Base-by-base conservation (phyloP, 768 basidiomycete species). In the Candolleomyces eurysporus region DNA sequence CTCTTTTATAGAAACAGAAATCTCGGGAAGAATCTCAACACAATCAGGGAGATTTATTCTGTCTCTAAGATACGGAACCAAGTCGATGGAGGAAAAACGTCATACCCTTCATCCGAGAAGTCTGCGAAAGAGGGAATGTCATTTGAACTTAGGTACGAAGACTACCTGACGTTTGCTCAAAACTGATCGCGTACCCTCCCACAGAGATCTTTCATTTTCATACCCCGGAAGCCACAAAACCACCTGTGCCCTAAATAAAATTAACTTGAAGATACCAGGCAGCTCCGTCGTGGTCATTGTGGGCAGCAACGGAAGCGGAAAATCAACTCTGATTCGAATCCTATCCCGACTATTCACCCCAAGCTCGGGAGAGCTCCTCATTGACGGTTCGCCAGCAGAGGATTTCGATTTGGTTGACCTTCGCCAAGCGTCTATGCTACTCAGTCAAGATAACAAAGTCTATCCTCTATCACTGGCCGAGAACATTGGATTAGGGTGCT, bases 301-400 rank as follows among this genome's bases (percentile, higher is more conserved):
- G 7, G 84, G 85, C 30, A 71, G 72, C 3, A 87, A 86, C 63
- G 84, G 85, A 6, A 79, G 79, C 55, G 84, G 84, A 1, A 85
- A 85, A 63, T 80, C 81, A 2, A 83, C 83, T 0, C 63, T 85
- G 19, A 71, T 86, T 17, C 82, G 82, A 52, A 71, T 86, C 14
- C 68, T 87, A 4, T 73, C 82, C 0, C 72, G 83, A 0, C 66
- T 85, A 3, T 84, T 82, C 65, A 79, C 83, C 56, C 76, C 79
- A 0, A 73, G 74, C 0, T 69, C 72, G 0, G 85, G 84, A 0
- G 65, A 75, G 10, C 50, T 86, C 5, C 65, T 79, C 19, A 71
- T 86, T 32, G 80, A 86, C 57, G 79, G 75, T 8, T 42, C 67
- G 2, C 73, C 77, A 0, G 76, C 80, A 11, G 59, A 69, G 2